Evolutionary conservation across 345 rosid genomes (phyloP), one percentile per base, ranked within the genome.

Genomic region (Xanthoceras sorbifolium): DNA sequence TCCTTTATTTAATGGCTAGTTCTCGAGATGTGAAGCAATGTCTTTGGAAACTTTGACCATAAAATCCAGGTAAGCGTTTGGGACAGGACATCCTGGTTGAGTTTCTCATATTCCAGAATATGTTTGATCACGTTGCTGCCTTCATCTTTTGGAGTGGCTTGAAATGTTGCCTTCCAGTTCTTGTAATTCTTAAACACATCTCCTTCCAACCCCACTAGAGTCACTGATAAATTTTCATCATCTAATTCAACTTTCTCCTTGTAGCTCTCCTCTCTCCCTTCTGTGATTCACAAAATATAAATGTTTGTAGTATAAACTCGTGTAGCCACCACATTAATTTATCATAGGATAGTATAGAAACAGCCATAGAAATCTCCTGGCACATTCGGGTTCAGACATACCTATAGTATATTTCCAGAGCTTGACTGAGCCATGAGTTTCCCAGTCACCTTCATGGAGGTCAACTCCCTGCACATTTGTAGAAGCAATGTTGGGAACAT

Each of bases 371-470:
- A n/a, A n/a, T n/a, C n/a, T n/a, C n/a, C n/a, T n/a, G n/a, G n/a
- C n/a, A n/a, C n/a, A n/a, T n/a, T n/a, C n/a, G n/a, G n/a, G n/a
- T n/a, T n/a, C n/a, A n/a, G 42, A 7, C 42, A 38, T 38, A 38
- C 42, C 42, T 38, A 38, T 9, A 1, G 42, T 38, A 38, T 38
- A 38, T 38, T 38, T 38, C 42, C 42, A 38, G 42, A 38, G 42
- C 10, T 38, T 38, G 42, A 38, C 42, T 6, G 42, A 38, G 6
- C 42, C 42, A 38, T 26, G 64, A 9, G 76, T 48, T 5, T 84
- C 63, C 87, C 84, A 86, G 34, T 75, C 82, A 29, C 87, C 89
- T 75, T 84, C 77, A 42, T 82, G 87, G 9, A 86, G 63, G 1
- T 77, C 74, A 22, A 80, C 48, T 9, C 31, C 79, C n/a, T 84